Base-by-base conservation (phyloP, 1,284 basidiomycete genomes). In the Ustilago trichophora region DNA sequence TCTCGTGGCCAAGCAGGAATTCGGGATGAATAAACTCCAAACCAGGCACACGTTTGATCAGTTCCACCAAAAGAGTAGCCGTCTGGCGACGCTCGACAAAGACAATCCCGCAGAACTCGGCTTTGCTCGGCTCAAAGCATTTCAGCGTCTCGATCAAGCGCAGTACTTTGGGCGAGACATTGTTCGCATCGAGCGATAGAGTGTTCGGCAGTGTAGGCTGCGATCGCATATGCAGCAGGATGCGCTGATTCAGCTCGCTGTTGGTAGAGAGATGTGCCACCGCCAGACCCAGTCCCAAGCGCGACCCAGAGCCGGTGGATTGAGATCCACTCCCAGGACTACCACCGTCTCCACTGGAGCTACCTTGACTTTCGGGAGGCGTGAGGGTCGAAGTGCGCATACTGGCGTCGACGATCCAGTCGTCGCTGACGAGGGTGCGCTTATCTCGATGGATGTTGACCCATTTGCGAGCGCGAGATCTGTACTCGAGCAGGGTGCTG, bases 61-160 rank as follows among this genome's bases (percentile, higher is more conserved):
- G 57, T 46, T 73, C 69, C n/a, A 52, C 57, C 10, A 77, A 56
- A 16, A 66, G 47, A 1, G 47, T 48, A 8, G 71, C 75, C 11
- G 75, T 72, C 41, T 65, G 59, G 15, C 73, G 25, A 3, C 73
- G 58, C 26, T 60, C 55, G 38, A 73, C 70, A 55, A 77, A 77
- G 47, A 75, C 56, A 49, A 77, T 77, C 0, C 59, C 72, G 44
- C 73, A 72, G 22, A 77, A 64, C n/a, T 35, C 24, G 11, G 38
- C 13, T 6, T 40, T 26, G 13, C 43, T 44, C 9, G 40, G 31
- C 12, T 44, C 47, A 31, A 65, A 72, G 57, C 67, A 70, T 11
- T 32, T 27, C 18, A 77, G 64, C 21, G 66, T 38, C 19, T 77
- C 52, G 40, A 77, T 22, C 1, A 77, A 49, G 11, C 48, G 55